Percentiles rank a stretch among this genome's conserved stretches.
Conservation (phyloP, 1,284 basidiomycete species). For the Acaromyces ingoldii region DNA sequence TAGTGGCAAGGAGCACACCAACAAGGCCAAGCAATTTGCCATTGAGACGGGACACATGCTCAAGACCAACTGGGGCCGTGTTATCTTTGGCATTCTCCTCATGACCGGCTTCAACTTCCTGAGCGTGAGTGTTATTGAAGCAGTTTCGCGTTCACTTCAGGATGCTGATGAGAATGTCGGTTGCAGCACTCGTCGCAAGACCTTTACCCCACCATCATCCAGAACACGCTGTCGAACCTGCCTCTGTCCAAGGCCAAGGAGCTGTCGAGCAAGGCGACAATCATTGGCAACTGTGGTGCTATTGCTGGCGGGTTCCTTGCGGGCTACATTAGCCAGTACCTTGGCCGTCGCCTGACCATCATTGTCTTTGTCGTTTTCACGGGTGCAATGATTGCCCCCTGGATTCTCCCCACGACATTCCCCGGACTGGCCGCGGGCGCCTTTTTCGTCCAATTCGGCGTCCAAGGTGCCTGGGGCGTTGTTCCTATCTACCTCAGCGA, state of each 20-base stretch:
- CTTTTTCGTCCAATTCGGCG: conserved; percentile 56
- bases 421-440: conserved; percentile 50
- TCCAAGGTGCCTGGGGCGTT: conserved; percentile 57
- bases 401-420: conserved; percentile 53
- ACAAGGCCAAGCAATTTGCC: conserved; percentile 64
- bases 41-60: conserved; percentile 69
- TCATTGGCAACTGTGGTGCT: conserved; percentile 78
- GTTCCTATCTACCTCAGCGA: conserved; percentile 84
- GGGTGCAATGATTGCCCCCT: conserved; percentile 44
- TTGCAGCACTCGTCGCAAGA: conserved; percentile 34
- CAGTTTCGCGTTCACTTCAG: background rate
- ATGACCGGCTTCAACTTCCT: conserved; percentile 79
- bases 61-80: conserved; percentile 75
- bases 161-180: background rate
- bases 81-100: conserved; percentile 67
- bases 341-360: conserved; percentile 83
- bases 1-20: conserved; percentile 45
- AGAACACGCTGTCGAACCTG: conserved; percentile 23
- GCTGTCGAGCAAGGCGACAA: conserved; percentile 75
- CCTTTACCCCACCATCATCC: conserved; percentile 43
- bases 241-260: conserved; percentile 50
- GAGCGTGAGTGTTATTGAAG: conserved; percentile 58
- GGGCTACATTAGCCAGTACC: conserved; percentile 73
- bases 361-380: conserved; percentile 56
- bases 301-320: conserved; percentile 72